These are phyloP conservation scores for Diaporthe ampelina DNA, from an alignment of 2,329 filamentous ascomycete species.

Conservation along the genomic window DNA sequence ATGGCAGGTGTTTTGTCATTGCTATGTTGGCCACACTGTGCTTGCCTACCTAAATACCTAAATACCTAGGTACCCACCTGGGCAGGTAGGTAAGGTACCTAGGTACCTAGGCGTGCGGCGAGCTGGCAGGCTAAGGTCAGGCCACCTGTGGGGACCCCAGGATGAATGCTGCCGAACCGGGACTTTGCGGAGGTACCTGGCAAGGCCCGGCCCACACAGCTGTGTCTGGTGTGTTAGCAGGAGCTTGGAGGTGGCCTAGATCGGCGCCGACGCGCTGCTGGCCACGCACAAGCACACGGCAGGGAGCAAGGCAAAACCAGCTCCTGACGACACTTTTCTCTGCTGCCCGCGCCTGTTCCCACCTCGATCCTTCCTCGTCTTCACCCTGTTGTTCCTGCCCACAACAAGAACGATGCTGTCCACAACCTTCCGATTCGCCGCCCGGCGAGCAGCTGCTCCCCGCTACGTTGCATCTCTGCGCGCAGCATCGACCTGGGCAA, in stretches of 20 bases:
- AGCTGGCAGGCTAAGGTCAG: slow-evolving; percentile 2
- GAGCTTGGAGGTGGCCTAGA: slow-evolving; percentile 3
- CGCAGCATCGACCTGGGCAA: slow-evolving; percentile 87
- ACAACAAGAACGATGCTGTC: slow-evolving; percentile 62
- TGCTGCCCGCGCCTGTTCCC: neutral
- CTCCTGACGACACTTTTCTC: neutral
- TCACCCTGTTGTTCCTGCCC: neutral
- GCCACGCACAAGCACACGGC: neutral
- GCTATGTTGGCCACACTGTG: too few relatives aligned
- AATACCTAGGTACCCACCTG: too few relatives aligned
- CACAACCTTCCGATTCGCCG: slow-evolving; percentile 65
- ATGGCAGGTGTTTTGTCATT: too few relatives aligned
- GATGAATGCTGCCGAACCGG: slow-evolving; percentile 14
- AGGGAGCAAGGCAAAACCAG: neutral
- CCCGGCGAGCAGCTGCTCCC: slow-evolving; percentile 60
- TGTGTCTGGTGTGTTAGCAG: neutral
- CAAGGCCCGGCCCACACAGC: too few relatives aligned
- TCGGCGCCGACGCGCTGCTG: slow-evolving; percentile 19
- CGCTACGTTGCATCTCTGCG: slow-evolving; percentile 60
- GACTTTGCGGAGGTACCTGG: slow-evolving; percentile 21
- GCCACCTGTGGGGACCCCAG: slow-evolving; percentile 30
- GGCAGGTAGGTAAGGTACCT: too few relatives aligned
- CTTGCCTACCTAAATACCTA: too few relatives aligned
- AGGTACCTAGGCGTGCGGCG: neutral
- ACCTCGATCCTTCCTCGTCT: neutral